A percentile compares a stretch with the other conserved stretches of the same genome.
phyloP scores from a whole-genome alignment of 2,329 filamentous ascomycete species.

The Neodidymelliopsis sp. region DNA sequence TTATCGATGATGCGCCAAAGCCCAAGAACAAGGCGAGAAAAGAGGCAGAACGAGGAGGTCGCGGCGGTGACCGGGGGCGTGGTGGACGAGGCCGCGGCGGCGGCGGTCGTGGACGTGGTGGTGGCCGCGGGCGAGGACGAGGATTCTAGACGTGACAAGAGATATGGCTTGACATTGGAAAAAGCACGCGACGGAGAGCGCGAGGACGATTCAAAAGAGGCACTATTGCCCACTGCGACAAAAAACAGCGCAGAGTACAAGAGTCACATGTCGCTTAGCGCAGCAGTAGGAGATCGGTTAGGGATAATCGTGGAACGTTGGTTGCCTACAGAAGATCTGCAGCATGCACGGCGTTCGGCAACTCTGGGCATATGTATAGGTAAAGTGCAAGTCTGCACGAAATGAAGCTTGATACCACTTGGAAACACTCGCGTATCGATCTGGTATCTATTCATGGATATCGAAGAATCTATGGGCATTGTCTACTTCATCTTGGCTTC shows the following conservation, averaged over 20 bases:
- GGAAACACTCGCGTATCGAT: conserved; percentile 5
- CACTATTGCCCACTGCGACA: background rate
- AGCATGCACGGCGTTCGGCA: conserved; percentile 33
- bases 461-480: conserved; percentile 6
- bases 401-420: conserved; percentile 40
- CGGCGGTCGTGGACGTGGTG: conserved; percentile 48
- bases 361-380: conserved; percentile 25
- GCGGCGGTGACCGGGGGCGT: conserved; percentile 58
- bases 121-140: conserved; percentile 52
- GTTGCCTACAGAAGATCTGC: conserved; percentile 18
- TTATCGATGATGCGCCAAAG: conserved; percentile 96
- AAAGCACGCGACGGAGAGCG: conserved; percentile 7
- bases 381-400: conserved; percentile 23
- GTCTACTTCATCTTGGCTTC: conserved; percentile 1
- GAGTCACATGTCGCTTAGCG: conserved; percentile 22
- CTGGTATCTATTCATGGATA: conserved; percentile 11
- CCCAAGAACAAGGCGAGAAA: conserved; percentile 99
- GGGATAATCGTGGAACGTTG: conserved; percentile 22
- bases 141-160: conserved; percentile 30
- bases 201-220: conserved; percentile 8
- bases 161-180: conserved; percentile 1
- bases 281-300: conserved; percentile 29
- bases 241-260: conserved; percentile 23
- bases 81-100: conserved; percentile 55
- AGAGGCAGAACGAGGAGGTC: conserved; percentile 69